phyloP scores from a whole-genome alignment of 805 yeast genomes.

The Yarrowia osloensis region DNA sequence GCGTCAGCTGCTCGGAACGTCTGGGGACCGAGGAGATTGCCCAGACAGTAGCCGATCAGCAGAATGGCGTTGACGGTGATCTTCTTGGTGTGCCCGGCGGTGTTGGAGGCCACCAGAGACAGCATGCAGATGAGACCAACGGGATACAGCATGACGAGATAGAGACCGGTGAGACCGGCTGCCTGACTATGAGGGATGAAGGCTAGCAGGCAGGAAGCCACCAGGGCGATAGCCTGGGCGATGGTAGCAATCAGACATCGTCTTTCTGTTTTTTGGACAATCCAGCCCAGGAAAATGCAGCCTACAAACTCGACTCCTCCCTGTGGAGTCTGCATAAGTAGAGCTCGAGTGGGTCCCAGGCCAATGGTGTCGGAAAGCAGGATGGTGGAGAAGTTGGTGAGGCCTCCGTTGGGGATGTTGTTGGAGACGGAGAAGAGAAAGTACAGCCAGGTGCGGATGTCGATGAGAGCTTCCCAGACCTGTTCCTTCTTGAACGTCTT shows the following conservation, averaged over 20 bases:
- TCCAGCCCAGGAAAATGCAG: conserved; percentile 32
- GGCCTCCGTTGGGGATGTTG: conserved; percentile 57
- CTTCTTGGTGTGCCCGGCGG: conserved; percentile 75
- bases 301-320: conserved; percentile 43
- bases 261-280: conserved; percentile 32
- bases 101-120: conserved; percentile 48
- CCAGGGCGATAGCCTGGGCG: conserved; percentile 51
- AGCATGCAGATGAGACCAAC: conserved; percentile 46
- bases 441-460: conserved; percentile 54
- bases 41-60: conserved; percentile 66
- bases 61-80: conserved; percentile 59
- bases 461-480: conserved; percentile 53
- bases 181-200: conserved; percentile 44
- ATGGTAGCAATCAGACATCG: conserved; percentile 48
- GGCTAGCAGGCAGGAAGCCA: conserved; percentile 50
- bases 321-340: conserved; percentile 42
- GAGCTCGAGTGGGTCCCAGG: conserved; percentile 33
- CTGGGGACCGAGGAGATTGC: conserved; percentile 74
- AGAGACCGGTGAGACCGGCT: conserved; percentile 48
- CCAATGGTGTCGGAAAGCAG: conserved; percentile 41
- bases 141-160: conserved; percentile 44
- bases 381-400: conserved; percentile 52
- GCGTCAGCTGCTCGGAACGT: conserved; percentile 59
- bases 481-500: conserved; percentile 56
- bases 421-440: conserved; percentile 46